Percentiles rank a stretch among this genome's conserved stretches.
These are phyloP conservation scores for Guadua angustifolia DNA, from an alignment of 176 grass and related monocot genomes.

Conservation along the genomic window DNA sequence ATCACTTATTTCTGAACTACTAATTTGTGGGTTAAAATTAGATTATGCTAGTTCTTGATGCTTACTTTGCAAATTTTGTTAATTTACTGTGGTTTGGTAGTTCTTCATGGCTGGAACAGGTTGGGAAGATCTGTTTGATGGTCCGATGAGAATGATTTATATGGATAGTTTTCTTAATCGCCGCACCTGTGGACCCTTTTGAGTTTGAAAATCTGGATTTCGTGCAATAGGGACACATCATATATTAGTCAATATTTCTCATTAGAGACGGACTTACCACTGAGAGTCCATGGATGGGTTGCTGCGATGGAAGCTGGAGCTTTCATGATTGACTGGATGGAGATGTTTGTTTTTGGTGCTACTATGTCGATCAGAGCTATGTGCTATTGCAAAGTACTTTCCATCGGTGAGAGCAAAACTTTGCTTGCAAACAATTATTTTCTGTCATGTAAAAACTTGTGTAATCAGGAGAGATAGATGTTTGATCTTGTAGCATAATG, in stretches of 20 bases:
- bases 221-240: neutral
- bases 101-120: neutral
- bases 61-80: conserved; percentile 8
- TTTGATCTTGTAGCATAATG: too few species aligned
- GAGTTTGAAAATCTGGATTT: neutral
- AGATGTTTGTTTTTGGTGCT: conserved; percentile 3
- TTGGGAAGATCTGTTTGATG: neutral
- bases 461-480: too few species aligned
- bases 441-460: too few species aligned
- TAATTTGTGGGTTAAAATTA: neutral
- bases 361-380: conserved; percentile 11
- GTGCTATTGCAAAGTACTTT: too few species aligned
- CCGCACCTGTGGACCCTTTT: conserved; percentile 12
- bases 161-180: conserved; percentile 26
- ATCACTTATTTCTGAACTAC: neutral
- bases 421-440: too few species aligned
- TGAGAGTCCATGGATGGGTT: conserved; percentile 24
- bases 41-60: neutral
- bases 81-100: conserved; percentile 26
- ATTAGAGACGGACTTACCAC: conserved; percentile 9
- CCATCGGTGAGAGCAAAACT: too few species aligned
- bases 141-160: conserved; percentile 37
- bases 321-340: neutral
- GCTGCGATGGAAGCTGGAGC: neutral
- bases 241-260: conserved; percentile 2